Conservation (phyloP, 192 early-diverging fungal genomes). For the Backusella tuberculispora region DNA sequence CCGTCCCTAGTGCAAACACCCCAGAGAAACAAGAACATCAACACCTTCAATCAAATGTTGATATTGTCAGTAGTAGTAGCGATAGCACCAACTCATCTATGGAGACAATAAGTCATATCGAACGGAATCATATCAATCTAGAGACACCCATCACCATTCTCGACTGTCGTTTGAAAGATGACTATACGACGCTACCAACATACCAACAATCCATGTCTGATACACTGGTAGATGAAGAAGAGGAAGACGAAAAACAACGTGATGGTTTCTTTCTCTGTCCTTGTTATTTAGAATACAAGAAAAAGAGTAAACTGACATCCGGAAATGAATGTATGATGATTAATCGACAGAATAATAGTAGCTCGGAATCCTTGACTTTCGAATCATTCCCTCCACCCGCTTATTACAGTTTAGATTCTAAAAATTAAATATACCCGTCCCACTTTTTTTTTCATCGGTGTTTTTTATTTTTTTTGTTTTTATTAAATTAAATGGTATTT, state of each 20-base stretch:
- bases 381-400: background rate
- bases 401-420: background rate
- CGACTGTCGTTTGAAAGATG: constrained; percentile 38
- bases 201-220: constrained; percentile 31
- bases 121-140: constrained; percentile 23
- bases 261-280: constrained; percentile 31
- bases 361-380: background rate
- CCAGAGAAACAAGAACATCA: background rate
- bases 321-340: constrained; percentile 22
- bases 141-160: constrained; percentile 36
- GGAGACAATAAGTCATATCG: too few species aligned
- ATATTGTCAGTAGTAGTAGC: too few species aligned
- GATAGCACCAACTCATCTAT: background rate
- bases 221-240: constrained; percentile 4
- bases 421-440: background rate
- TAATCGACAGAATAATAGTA: background rate
- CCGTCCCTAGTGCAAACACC: background rate
- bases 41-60: background rate
- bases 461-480: too few species aligned
- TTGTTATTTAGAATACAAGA: constrained; percentile 31
- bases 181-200: constrained; percentile 34
- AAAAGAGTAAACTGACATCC: constrained; percentile 1
- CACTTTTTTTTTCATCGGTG: background rate
- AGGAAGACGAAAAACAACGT: background rate
- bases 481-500: too few species aligned